phyloP scores from a whole-genome alignment of 352 stramenopile genomes.

The Phytophthora podocarpi region DNA sequence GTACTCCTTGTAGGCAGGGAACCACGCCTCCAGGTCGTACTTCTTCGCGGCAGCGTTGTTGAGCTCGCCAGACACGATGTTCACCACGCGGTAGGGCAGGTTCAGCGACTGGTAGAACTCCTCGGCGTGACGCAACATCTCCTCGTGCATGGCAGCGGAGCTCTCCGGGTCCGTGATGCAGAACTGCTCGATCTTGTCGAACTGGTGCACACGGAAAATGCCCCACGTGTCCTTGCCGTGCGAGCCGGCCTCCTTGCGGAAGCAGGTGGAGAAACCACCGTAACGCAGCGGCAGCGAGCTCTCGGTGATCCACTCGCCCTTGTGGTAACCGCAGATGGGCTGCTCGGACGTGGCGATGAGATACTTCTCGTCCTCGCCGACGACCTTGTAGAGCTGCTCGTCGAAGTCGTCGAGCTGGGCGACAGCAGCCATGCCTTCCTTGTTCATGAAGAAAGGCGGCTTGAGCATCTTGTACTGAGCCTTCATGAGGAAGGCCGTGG shows the following conservation, averaged over 20 bases:
- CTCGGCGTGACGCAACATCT: constrained; percentile 93
- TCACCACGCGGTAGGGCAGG: constrained; percentile 99
- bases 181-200: constrained; percentile 99
- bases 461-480: constrained; percentile 98
- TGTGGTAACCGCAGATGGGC: constrained; percentile 98
- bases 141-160: constrained; percentile 92
- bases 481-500: constrained; percentile 96
- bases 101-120: constrained; percentile 99
- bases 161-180: constrained; percentile 95
- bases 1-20: constrained; percentile 98
- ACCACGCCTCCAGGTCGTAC: constrained; percentile 99
- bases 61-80: constrained; percentile 97
- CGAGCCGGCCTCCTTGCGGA: constrained; percentile 99
- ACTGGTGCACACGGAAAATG: constrained; percentile 99
- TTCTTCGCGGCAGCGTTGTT: constrained; percentile 99
- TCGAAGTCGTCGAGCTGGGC: constrained; percentile 99
- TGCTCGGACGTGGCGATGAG: constrained; percentile 99
- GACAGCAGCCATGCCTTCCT: constrained; percentile 98
- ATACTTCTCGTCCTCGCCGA: constrained; percentile 98
- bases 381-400: constrained; percentile 99
- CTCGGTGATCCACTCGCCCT: constrained; percentile 91
- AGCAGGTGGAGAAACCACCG: constrained; percentile 99
- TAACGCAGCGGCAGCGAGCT: constrained; percentile 83
- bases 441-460: constrained; percentile 99
- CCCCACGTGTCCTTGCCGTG: constrained; percentile 99